phyloP scores from a whole-genome alignment of 73 alveolate species.

The Durusdinium trenchii region DNA sequence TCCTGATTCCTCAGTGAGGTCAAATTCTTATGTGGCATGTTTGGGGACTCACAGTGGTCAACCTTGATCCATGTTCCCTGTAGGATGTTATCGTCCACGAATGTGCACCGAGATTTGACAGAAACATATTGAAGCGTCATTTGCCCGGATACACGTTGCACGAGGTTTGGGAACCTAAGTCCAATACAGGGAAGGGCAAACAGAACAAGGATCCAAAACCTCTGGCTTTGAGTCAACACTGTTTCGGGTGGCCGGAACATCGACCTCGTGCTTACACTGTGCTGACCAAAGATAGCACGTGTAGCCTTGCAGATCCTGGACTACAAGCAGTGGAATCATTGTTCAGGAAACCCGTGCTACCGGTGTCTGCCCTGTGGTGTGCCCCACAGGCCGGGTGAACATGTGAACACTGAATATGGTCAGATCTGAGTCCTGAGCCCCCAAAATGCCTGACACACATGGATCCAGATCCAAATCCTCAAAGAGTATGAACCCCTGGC shows the following conservation, averaged over 20 bases:
- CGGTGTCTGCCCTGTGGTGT: neutral
- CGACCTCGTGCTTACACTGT: neutral
- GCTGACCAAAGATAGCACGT: neutral
- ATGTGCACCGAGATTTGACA: neutral
- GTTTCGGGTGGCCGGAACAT: constrained; percentile 7
- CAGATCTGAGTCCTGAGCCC: no score
- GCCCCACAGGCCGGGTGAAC: neutral
- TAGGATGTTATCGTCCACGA: neutral
- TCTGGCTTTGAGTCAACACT: neutral
- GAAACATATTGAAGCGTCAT: neutral
- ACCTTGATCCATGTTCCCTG: neutral
- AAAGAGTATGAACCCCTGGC: no score
- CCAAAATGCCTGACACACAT: no score
- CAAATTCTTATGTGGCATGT: neutral
- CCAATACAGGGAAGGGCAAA: no score
- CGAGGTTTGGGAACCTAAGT: neutral
- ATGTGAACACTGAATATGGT: neutral
- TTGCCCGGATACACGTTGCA: neutral
- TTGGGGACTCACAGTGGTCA: neutral
- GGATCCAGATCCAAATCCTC: no score
- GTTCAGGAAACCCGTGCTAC: neutral
- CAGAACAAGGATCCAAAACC: neutral
- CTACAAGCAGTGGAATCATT: neutral
- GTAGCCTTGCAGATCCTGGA: neutral
- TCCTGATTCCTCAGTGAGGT: neutral